Conservation (phyloP, 371 early-diverging fungal genomes). For the Basidiobolus meristosporus region DNA sequence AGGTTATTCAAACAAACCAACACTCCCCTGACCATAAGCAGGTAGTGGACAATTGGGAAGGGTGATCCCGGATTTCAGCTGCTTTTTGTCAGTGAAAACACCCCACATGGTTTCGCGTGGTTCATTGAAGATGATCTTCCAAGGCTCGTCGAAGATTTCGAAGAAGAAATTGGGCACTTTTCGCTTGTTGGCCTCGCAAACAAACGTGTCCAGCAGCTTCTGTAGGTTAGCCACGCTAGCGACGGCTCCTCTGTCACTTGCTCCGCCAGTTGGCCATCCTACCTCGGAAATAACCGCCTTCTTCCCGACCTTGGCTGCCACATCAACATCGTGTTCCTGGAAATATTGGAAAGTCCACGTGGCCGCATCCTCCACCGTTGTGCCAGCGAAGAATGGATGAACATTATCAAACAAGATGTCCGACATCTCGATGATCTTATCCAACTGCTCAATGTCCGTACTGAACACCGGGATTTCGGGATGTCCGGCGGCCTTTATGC, state of each 20-base stretch:
- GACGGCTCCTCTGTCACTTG: constrained; percentile 9
- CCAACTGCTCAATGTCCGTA: constrained; percentile 24
- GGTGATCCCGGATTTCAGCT: too few relatives aligned
- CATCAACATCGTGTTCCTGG: constrained; percentile 4
- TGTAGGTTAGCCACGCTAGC: constrained; percentile 29
- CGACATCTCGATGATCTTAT: constrained; percentile 18
- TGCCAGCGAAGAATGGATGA: constrained; percentile 46
- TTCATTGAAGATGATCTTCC: too few relatives aligned
- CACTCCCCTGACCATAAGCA: too few relatives aligned
- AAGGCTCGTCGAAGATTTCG: constrained; percentile 34
- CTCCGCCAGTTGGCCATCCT: constrained; percentile 27
- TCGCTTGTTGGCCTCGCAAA: constrained; percentile 29
- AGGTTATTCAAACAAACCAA: too few relatives aligned
- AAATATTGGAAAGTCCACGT: constrained; percentile 27
- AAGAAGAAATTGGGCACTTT: constrained; percentile 36
- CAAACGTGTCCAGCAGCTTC: constrained; percentile 18
- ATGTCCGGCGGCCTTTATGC: constrained; percentile 13
- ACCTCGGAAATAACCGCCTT: constrained; percentile 28
- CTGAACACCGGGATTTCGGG: constrained; percentile 25
- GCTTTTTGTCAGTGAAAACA: too few relatives aligned
- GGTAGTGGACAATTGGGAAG: too few relatives aligned
- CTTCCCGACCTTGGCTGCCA: constrained; percentile 9
- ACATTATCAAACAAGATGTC: constrained; percentile 35
- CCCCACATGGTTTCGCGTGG: too few relatives aligned
- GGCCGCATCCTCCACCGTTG: constrained; percentile 19